A percentile compares a stretch with the other conserved stretches of the same genome.
phyloP scores from a whole-genome alignment of 768 basidiomycete species.

The Coprinellus micaceus region DNA sequence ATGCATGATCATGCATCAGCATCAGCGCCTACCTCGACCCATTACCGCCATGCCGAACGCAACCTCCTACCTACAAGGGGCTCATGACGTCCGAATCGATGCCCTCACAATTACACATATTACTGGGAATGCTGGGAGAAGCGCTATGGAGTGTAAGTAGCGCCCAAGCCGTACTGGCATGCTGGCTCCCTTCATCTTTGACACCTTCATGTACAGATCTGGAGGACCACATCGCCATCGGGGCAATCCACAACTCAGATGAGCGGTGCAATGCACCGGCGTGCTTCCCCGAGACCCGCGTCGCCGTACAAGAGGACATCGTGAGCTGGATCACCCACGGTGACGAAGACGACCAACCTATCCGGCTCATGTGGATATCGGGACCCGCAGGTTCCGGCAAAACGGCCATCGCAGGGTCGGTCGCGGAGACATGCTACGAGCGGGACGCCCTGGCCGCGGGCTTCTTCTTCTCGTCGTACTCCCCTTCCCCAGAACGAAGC shows the following conservation, averaged over 20 bases:
- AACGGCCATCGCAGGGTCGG: slow-evolving; percentile 7
- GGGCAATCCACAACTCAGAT: slow-evolving; percentile 8
- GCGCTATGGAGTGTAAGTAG: no score
- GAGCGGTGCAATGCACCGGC: slow-evolving; percentile 5
- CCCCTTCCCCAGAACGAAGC: background rate
- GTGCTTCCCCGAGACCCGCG: slow-evolving; percentile 1
- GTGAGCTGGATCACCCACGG: background rate
- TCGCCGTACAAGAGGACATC: slow-evolving; percentile 6
- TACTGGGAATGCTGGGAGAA: no score
- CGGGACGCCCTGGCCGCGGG: slow-evolving; percentile 1
- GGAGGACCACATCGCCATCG: background rate
- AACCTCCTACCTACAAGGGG: no score
- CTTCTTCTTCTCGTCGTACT: slow-evolving; percentile 10
- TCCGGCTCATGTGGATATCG: background rate
- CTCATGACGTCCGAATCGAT: no score
- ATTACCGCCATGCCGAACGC: no score
- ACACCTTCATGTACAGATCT: background rate
- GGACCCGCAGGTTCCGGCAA: slow-evolving; percentile 10
- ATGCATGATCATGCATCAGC: no score
- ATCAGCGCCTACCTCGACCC: no score
- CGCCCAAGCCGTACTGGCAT: no score
- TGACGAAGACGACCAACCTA: background rate
- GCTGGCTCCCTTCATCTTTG: no score
- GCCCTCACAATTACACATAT: no score
- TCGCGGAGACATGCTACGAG: slow-evolving; percentile 2